Evolutionary conservation across 345 rosid genomes (phyloP).

Genomic region (Populus euphratica): DNA sequence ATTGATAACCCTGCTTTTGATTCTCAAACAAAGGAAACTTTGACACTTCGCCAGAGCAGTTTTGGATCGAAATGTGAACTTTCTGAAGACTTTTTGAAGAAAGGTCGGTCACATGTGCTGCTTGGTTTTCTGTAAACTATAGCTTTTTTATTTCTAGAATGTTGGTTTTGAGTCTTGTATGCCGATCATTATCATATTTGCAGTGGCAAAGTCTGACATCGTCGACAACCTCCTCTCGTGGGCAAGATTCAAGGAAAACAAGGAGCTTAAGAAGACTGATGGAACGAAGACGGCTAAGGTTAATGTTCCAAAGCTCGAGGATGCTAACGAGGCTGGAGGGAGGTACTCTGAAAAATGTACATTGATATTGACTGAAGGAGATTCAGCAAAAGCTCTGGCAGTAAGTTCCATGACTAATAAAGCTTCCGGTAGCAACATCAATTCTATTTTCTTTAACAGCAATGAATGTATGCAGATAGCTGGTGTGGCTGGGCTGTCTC

Average conservation of each 20-base stretch:
- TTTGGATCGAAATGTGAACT: slow-evolving; percentile 93
- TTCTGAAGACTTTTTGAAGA: slow-evolving; percentile 72
- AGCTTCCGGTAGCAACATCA: background rate
- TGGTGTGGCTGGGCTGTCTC: slow-evolving; percentile 49
- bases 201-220: slow-evolving; percentile 82
- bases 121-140: background rate
- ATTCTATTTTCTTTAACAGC: slow-evolving; percentile 11
- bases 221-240: slow-evolving; percentile 77
- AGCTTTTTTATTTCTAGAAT: background rate
- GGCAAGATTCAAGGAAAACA: slow-evolving; percentile 83
- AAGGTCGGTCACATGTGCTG: slow-evolving; percentile 40
- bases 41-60: slow-evolving; percentile 94
- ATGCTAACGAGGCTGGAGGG: slow-evolving; percentile 92
- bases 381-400: slow-evolving; percentile 94
- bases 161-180: background rate
- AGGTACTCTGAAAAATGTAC: slow-evolving; percentile 71
- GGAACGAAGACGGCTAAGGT: slow-evolving; percentile 69
- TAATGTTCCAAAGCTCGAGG: slow-evolving; percentile 72
- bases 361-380: slow-evolving; percentile 96
- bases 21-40: slow-evolving; percentile 96
- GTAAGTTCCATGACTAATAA: slow-evolving; percentile 40
- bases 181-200: slow-evolving; percentile 6
- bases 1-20: slow-evolving; percentile 99
- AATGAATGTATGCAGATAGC: slow-evolving; percentile 49
- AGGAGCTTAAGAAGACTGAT: slow-evolving; percentile 89